Conservation (phyloP, 129 eudicot genomes). For the Oenanthe sinensis region DNA sequence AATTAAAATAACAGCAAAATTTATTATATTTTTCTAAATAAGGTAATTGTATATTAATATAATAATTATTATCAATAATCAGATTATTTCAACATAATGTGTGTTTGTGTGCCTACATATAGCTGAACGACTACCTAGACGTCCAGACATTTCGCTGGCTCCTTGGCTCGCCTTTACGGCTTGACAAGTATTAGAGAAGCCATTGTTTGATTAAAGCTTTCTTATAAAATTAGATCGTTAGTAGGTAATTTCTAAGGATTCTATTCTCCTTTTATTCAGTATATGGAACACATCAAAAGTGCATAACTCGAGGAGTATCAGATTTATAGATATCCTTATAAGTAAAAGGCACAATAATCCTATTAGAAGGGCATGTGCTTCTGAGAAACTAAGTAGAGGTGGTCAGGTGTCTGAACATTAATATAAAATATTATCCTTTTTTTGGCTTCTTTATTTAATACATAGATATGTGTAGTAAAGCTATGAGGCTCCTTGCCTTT, state of each 20-base stretch:
- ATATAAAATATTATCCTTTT: background rate
- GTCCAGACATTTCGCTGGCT: no score
- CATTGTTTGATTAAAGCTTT: background rate
- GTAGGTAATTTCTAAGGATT: background rate
- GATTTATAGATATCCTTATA: background rate
- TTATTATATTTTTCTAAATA: background rate
- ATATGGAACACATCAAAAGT: background rate
- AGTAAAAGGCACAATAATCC: background rate
- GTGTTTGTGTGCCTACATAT: no score
- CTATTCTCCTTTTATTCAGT: background rate
- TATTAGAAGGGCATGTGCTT: background rate
- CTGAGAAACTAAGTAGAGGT: background rate
- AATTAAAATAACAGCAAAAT: no score
- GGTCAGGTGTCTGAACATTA: background rate
- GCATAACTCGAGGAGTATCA: background rate
- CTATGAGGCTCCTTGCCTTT: slow-evolving; percentile 38
- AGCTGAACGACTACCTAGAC: background rate
- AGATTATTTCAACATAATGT: background rate
- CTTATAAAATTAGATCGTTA: background rate
- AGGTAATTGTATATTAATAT: background rate
- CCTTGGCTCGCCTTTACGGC: background rate
- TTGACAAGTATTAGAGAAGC: background rate
- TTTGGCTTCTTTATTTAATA: background rate
- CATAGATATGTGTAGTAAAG: background rate
- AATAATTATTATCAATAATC: no score